Evolutionary conservation across 495 filamentous ascomycete genomes (phyloP).

Genomic region (Ramalina peruviana): DNA sequence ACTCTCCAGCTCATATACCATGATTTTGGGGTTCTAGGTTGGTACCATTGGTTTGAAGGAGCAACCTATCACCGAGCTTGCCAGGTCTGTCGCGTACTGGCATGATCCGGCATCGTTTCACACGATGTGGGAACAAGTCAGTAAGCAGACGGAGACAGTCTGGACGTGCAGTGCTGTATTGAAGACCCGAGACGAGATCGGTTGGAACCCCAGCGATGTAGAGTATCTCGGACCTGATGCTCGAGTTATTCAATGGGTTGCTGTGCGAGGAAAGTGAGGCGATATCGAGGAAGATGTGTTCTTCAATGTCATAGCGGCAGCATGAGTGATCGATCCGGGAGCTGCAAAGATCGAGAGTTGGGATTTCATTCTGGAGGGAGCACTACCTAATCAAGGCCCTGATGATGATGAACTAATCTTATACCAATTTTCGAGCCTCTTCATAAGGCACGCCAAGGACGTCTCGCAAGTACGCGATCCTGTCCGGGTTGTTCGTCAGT

Average conservation of each 20-base stretch:
- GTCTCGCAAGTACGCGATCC: slow-evolving; percentile 39
- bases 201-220: neutral
- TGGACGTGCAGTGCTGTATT: slow-evolving; percentile 4
- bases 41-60: neutral
- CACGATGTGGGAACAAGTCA: slow-evolving; percentile 13
- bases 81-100: neutral
- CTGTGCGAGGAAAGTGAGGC: too few species aligned
- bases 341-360: too few species aligned
- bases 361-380: too few species aligned
- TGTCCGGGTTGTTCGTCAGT: slow-evolving; percentile 8
- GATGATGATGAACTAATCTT: neutral
- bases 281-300: too few species aligned
- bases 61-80: neutral
- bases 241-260: too few species aligned
- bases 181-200: neutral
- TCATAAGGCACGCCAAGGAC: slow-evolving; percentile 34
- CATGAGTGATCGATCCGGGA: too few species aligned
- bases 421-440: slow-evolving; percentile 23
- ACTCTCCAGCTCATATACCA: neutral
- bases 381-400: neutral
- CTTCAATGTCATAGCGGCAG: too few species aligned
- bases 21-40: neutral
- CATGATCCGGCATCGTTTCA: slow-evolving; percentile 10
- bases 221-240: too few species aligned
- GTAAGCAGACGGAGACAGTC: slow-evolving; percentile 9